phyloP scores from a whole-genome alignment of 352 stramenopile species.

The Phytophthora citricola region DNA sequence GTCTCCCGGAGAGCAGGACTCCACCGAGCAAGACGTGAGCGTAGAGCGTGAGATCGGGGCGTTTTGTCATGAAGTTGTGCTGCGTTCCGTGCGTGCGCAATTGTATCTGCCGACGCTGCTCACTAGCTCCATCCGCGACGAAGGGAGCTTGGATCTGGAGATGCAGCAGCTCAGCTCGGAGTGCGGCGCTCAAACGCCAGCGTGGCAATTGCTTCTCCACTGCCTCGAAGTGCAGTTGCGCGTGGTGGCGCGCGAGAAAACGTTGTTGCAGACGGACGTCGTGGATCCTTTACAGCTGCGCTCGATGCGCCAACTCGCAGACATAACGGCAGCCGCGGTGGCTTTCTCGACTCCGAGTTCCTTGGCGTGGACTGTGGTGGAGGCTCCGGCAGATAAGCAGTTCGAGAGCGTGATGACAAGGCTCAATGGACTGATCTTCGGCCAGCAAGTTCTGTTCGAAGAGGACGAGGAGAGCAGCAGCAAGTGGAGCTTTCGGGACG shows the following conservation, averaged over 20 bases:
- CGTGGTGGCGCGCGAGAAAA: constrained; percentile 54
- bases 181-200: constrained; percentile 46
- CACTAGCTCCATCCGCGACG: constrained; percentile 46
- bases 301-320: constrained; percentile 65
- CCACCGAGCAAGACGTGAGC: constrained; percentile 34
- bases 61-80: constrained; percentile 65
- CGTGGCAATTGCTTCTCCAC: constrained; percentile 68
- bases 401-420: constrained; percentile 58
- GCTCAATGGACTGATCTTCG: constrained; percentile 74
- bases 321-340: constrained; percentile 50
- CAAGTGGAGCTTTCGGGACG: constrained; percentile 9
- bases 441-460: constrained; percentile 74
- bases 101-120: constrained; percentile 66
- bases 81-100: constrained; percentile 50
- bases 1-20: constrained; percentile 20
- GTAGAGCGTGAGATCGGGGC: constrained; percentile 52
- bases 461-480: constrained; percentile 51
- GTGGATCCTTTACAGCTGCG: constrained; percentile 58
- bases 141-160: constrained; percentile 54
- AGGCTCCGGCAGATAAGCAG: constrained; percentile 43
- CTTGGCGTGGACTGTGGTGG: constrained; percentile 51
- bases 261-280: constrained; percentile 32
- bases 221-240: constrained; percentile 66
- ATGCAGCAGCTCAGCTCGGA: constrained; percentile 57
- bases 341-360: constrained; percentile 49